Base-by-base conservation (phyloP, 768 basidiomycete species). In the Leccinum sublutescens region DNA sequence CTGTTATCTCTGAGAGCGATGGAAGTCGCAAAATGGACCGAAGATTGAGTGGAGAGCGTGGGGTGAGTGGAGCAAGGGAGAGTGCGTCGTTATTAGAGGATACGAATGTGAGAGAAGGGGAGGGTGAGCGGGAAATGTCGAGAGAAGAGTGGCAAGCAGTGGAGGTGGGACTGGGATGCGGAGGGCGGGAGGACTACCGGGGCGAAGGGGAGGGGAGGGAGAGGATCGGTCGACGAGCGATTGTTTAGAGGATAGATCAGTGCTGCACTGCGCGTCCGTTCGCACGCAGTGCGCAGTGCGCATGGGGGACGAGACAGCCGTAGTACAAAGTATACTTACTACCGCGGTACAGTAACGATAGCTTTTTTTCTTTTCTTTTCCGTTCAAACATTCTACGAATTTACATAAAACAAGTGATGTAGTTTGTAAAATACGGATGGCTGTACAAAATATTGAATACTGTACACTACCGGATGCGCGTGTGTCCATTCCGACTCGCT, bases 11-110 rank as follows among this genome's bases (percentile, higher is more conserved):
- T 84, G 50, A 93, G 69, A 4, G 80, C 79, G 3, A 84, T 74
- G 7, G 85, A 76, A 3, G 82, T 80, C 0, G 71, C 72, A 59
- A 87, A 91, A 34, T 85, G 82, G 0, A 82, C 79, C 0, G 84
- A 84, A 3, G 87, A 88, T 15, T 78, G 80, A 3, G 79, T 82
- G 0, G 91, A 90, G 10, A 90, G 78, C 0, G 91, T 91, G 1
- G 91, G 91, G 0, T n/a, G n/a, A n/a, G n/a, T n/a, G n/a, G 91
- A 1, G 73, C 71, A 8, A 60, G 58, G 8, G 71, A 66, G 1
- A 72, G 80, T 23, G 75, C 74, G 38, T 74, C 77, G 48, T 81
- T 80, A 17, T 80, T 77, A 0, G 75, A 78, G 7, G 76, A 75
- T 1, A 78, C 71, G 2, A 62, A 64, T 0, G 71, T 71, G 0